A percentile compares a stretch with the other conserved stretches of the same genome.
phyloP scores from a whole-genome alignment of 2,329 filamentous ascomycete genomes.

The Penicillium sp. region DNA sequence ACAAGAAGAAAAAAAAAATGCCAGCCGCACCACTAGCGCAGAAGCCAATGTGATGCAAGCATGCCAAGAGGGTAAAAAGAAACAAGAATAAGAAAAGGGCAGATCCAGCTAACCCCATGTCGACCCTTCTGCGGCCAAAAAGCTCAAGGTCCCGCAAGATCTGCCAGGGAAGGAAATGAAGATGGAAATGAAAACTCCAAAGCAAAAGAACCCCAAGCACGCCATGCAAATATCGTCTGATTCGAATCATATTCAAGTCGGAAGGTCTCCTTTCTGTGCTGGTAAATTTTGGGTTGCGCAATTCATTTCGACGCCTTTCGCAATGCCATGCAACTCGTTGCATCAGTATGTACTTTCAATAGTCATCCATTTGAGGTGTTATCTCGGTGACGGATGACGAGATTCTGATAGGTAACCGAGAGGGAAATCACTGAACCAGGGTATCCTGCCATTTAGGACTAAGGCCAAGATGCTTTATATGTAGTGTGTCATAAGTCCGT shows the following conservation, averaged over 20 bases:
- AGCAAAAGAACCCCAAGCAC: conserved; percentile 11
- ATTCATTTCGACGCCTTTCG: conserved; percentile 23
- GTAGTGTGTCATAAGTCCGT: conserved; percentile 17
- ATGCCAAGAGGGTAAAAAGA: conserved; percentile 4
- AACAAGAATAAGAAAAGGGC: conserved; percentile 6
- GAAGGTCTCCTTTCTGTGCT: conserved; percentile 14
- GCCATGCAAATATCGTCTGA: conserved; percentile 27
- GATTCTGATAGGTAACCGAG: not conserved
- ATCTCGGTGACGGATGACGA: conserved; percentile 1
- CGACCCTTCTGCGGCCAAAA: not conserved
- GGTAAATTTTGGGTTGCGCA: conserved; percentile 10
- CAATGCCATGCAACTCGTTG: conserved; percentile 25
- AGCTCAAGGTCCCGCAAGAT: not conserved
- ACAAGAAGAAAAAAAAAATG: conserved; percentile 3
- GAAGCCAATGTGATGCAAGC: not conserved
- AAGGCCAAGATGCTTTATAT: conserved; percentile 12
- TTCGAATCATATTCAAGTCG: conserved; percentile 18
- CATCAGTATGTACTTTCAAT: conserved; percentile 26
- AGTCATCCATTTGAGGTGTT: conserved; percentile 7
- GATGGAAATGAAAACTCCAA: conserved; percentile 13
- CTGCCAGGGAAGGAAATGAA: conserved; percentile 11
- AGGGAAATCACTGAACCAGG: not conserved
- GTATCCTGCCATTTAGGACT: not conserved
- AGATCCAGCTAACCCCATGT: conserved; percentile 8
- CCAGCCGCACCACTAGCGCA: not conserved